phyloP scores from a whole-genome alignment of 2,329 filamentous ascomycete species.

The Diplodia seriata region DNA sequence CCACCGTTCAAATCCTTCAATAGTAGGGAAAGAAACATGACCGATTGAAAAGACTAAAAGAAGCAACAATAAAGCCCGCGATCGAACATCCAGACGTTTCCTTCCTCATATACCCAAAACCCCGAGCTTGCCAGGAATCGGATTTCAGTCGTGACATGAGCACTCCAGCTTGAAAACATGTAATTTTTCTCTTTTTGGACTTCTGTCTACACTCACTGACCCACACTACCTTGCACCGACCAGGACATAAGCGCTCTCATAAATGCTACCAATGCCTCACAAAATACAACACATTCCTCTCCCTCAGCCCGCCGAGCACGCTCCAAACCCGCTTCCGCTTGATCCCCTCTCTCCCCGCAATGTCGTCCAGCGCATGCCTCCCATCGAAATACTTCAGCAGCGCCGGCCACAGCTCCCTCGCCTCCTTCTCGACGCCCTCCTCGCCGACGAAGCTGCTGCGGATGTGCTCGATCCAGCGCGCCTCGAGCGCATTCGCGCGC shows the following conservation, averaged over 20 bases:
- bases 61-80: too few species aligned
- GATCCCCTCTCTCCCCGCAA: conserved; percentile 82
- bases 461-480: conserved; percentile 66
- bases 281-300: conserved; percentile 64
- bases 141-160: neutral
- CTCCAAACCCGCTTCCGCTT: conserved; percentile 73
- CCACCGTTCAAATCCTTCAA: too few species aligned
- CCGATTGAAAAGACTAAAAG: too few species aligned
- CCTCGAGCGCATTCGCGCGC: conserved; percentile 78
- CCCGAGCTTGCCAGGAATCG: neutral
- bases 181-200: neutral
- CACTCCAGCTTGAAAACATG: neutral
- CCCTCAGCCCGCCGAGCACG: conserved; percentile 69
- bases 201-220: neutral
- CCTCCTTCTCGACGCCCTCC: conserved; percentile 45
- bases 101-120: too few species aligned
- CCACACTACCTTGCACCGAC: neutral
- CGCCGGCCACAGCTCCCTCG: conserved; percentile 72
- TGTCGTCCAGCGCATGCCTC: conserved; percentile 80
- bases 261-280: conserved; percentile 49
- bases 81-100: too few species aligned
- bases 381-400: conserved; percentile 91
- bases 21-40: too few species aligned
- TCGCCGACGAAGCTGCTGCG: conserved; percentile 42
- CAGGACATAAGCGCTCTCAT: neutral